Base-by-base conservation (phyloP, 73 alveolate genomes). In the Paramecium caudatum region DNA sequence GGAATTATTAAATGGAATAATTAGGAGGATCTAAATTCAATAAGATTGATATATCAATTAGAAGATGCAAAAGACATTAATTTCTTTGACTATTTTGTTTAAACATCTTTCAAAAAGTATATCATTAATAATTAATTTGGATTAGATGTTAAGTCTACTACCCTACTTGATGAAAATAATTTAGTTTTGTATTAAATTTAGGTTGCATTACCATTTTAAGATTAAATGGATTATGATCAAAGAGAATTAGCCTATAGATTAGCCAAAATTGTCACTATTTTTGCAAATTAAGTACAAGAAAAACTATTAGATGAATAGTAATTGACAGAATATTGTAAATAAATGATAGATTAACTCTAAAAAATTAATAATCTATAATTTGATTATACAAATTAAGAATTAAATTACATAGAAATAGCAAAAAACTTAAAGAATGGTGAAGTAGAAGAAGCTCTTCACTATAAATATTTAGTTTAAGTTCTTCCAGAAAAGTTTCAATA, bases 181-280 rank as follows among this genome's bases (percentile, higher is more conserved):
- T 25, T 30, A 36, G 9, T 32, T 3, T 34, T 65, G 9, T 65
- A 65, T 30, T 12, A 65, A 65, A 36, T 65, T 65, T 33, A 2
- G 17, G 34, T 65, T 10, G 83, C 27, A 10, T 30, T 65, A 33
- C 83, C 83, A 13, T 65, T 65, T n/a, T 30, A 65, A 33, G 83
- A 65, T 65, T 4, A 65, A 33, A 33, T 65, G 47, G 83, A 65
- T 3, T 65, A 33, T 65, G 83, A 65, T 65, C n/a, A 65, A 13
- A 33, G 83, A 65, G 83, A 65, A 65, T 65, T 65, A 65, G 83
- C 83, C 3, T 65, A 65, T 65, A 65, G 83, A 65, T 10, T 65
- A 65, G 34, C 50, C 34, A 65, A 65, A 16, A 65, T 65, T 3
- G 8, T 65, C 4, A 65, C 33, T 1, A 65, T 16, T 13, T 65